Conservation (phyloP, 164 flowering plant species). For the Protea cynaroides region DNA sequence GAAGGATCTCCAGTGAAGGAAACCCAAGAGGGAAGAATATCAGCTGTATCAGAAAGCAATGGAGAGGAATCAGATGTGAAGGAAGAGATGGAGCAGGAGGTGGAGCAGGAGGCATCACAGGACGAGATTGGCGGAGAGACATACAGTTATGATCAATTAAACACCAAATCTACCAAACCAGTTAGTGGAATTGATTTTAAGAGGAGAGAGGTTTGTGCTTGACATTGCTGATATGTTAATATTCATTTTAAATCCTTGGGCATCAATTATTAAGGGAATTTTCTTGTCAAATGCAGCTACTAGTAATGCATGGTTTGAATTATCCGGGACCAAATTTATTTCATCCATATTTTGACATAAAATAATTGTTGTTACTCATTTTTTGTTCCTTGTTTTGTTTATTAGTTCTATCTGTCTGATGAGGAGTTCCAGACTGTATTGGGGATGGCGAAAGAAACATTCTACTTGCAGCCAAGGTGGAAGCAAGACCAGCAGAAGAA, state of each 20-base stretch:
- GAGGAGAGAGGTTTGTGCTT: slow-evolving; percentile 76
- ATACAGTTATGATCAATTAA: slow-evolving; percentile 73
- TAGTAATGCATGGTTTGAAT: background rate
- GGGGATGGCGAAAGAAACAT: slow-evolving; percentile 75
- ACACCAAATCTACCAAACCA: slow-evolving; percentile 76
- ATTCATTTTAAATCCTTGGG: background rate
- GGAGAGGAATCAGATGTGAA: slow-evolving; percentile 42
- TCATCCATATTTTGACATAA: background rate
- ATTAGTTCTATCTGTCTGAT: slow-evolving; percentile 75
- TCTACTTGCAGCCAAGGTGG: slow-evolving; percentile 81
- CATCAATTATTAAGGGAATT: background rate
- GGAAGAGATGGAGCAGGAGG: slow-evolving; percentile 36
- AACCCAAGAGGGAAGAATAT: slow-evolving; percentile 19
- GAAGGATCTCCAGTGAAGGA: slow-evolving; percentile 35
- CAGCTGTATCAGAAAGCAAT: slow-evolving; percentile 35
- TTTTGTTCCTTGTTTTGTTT: slow-evolving; percentile 1
- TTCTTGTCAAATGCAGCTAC: background rate
- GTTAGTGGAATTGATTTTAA: slow-evolving; percentile 84
- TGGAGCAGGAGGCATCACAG: no score
- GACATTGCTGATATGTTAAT: background rate
- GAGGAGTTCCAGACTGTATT: slow-evolving; percentile 70
- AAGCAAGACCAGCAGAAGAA: slow-evolving; percentile 92
- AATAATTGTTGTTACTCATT: background rate
- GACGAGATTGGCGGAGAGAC: slow-evolving; percentile 39
- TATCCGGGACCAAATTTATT: background rate